Percentiles rank a stretch among this genome's conserved stretches.
Conservation (phyloP, 78 protist species). For the Dictyostelium intermedium region DNA sequence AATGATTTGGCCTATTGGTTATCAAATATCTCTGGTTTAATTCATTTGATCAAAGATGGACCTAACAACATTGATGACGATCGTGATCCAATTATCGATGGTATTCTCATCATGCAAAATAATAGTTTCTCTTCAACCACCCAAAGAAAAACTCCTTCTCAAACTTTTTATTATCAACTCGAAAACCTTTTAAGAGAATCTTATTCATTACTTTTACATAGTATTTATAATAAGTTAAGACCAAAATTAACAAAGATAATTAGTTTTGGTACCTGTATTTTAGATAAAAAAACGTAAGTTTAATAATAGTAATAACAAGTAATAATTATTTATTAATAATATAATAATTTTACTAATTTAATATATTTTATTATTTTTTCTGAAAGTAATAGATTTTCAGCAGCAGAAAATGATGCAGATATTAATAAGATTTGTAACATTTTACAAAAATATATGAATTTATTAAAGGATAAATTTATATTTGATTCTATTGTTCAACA, state of each 20-base stretch:
- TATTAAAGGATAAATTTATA: slow-evolving; percentile 36
- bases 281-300: slow-evolving; percentile 53
- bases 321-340: background rate
- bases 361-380: background rate
- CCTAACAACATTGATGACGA: slow-evolving; percentile 67
- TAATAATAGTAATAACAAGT: too few relatives aligned
- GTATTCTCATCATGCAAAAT: slow-evolving; percentile 5
- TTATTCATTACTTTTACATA: slow-evolving; percentile 45
- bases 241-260: slow-evolving; percentile 33
- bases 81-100: slow-evolving; percentile 51
- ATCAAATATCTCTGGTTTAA: slow-evolving; percentile 49
- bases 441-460: slow-evolving; percentile 24
- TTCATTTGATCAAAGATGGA: slow-evolving; percentile 66
- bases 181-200: slow-evolving; percentile 30
- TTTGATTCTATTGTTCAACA: slow-evolving; percentile 57
- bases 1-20: slow-evolving; percentile 52
- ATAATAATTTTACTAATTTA: background rate
- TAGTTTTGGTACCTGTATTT: slow-evolving; percentile 11
- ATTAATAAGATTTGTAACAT: slow-evolving; percentile 51
- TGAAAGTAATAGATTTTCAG: slow-evolving; percentile 49
- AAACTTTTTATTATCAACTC: slow-evolving; percentile 16
- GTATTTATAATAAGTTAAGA: slow-evolving; percentile 41
- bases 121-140: background rate
- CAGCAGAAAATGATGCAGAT: slow-evolving; percentile 23
- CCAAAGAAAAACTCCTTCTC: slow-evolving; percentile 33